Evolutionary conservation across 2,329 filamentous ascomycete genomes (phyloP), one percentile per base, ranked within the genome.

Genomic region (Ascochyta viciae-villosae): DNA sequence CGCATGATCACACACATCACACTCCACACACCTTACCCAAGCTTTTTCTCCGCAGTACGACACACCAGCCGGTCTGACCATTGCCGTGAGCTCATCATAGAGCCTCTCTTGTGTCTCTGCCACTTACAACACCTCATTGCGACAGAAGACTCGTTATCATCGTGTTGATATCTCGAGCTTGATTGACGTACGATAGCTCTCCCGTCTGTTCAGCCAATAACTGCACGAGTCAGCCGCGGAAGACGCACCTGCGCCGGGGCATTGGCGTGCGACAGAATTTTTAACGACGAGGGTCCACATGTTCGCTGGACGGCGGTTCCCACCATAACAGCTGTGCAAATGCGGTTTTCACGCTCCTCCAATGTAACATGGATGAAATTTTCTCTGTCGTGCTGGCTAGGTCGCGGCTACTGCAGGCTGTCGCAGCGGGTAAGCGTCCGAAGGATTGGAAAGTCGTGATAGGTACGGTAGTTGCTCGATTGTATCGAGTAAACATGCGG

Each of bases 221-320:
- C 24, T 38, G 47, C 19, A 45, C 61, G 57, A 67, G 51, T 59
- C 60, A 62, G 60, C 64, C 65, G 61, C 65, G 62, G 64, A 65
- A 60, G 53, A 56, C 13, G 43, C 43, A 33, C 27, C 29, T 33
- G 29, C 16, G 39, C 45, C 42, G 31, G 31, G 31, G 46, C 46
- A 26, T 45, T 34, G 34, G 52, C 27, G 34, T 37, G 39, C 41
- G 35, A 50, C 53, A 47, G 29, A 58, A 53, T 52, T 53, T 54
- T 44, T 44, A 16, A 42, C 24, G 4, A 7, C 19, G 8, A 35
- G 50, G 60, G 54, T 59, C 59, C 57, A 58, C 65, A 52, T 34
- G 57, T 65, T 66, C 64, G 64, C 64, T 65, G 35, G 15, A 31
- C 62, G 60, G 50, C 60, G 53, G 55, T 61, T 40, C 29, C 51